These are phyloP conservation scores for Pelargonium australe DNA, from an alignment of 441 rosid species.

Conservation along the genomic window DNA sequence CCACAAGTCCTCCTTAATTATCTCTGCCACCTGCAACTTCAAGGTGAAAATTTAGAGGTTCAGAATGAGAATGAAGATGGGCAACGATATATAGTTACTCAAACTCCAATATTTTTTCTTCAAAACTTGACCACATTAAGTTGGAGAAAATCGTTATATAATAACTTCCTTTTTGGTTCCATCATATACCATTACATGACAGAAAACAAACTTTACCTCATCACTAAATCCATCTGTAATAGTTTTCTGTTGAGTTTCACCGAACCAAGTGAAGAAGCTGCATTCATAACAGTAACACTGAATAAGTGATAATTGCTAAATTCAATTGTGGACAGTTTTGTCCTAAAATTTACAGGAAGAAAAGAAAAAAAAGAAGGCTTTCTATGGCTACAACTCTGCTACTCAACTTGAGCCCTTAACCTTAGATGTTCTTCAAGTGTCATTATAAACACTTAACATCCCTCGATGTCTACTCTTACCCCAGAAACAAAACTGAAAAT, in stretches of 20 bases:
- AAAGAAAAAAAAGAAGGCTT: not conserved
- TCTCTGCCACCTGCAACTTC: constrained; percentile 31
- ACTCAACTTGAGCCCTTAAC: too few species aligned
- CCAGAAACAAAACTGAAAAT: too few species aligned
- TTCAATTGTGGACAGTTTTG: not conserved
- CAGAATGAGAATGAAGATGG: not conserved
- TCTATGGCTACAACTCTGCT: not conserved
- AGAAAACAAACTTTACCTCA: constrained; percentile 18
- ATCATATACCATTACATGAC: not conserved
- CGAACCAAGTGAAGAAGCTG: constrained; percentile 30
- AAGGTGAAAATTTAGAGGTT: constrained; percentile 7
- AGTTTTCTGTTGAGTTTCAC: constrained; percentile 21
- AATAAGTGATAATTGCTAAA: not conserved
- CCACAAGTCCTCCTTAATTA: constrained; percentile 35
- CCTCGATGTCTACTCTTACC: too few species aligned
- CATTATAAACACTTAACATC: too few species aligned
- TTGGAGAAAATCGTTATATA: not conserved
- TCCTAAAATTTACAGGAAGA: not conserved
- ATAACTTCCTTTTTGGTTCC: not conserved
- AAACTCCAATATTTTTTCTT: not conserved
- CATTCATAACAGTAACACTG: not conserved
- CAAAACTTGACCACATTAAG: not conserved
- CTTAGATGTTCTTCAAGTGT: too few species aligned
- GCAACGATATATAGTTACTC: not conserved
- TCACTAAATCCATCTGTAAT: constrained; percentile 20